A percentile compares a stretch with the other conserved stretches of the same genome.
Conservation (phyloP, 257 asterid species). For the Vinca minor region DNA sequence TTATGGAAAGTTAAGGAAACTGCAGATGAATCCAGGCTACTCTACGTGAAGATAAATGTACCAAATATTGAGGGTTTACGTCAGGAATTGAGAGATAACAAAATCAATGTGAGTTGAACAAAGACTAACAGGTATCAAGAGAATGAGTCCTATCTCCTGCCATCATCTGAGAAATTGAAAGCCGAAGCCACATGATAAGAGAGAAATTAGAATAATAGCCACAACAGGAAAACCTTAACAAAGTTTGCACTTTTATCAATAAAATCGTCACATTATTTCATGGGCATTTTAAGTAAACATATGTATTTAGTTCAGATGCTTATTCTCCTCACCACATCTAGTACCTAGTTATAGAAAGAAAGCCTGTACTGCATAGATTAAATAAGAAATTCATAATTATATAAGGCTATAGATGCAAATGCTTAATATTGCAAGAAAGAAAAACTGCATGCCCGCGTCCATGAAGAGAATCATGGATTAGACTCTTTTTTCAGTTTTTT, state of each 20-base stretch:
- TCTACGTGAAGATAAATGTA: neutral
- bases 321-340: neutral
- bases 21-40: neutral
- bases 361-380: too few species aligned
- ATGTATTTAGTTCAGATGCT: too few species aligned
- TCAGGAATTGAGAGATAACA: neutral
- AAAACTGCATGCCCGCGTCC: too few species aligned
- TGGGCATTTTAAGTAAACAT: too few species aligned
- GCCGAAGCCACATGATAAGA: neutral
- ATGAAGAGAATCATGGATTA: too few species aligned
- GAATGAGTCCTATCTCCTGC: neutral
- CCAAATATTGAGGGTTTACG: neutral
- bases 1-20: neutral
- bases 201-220: neutral
- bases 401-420: too few species aligned
- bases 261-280: slow-evolving; percentile 1
- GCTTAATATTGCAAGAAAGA: too few species aligned
- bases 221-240: neutral
- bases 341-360: neutral
- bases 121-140: neutral
- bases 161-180: neutral
- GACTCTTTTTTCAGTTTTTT: too few species aligned
- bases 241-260: neutral
- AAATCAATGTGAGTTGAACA: too few species aligned
- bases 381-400: too few species aligned